Evolutionary conservation across 2,329 filamentous ascomycete species (phyloP), one percentile per base, ranked within the genome.

Genomic region (Xylariales sp.): DNA sequence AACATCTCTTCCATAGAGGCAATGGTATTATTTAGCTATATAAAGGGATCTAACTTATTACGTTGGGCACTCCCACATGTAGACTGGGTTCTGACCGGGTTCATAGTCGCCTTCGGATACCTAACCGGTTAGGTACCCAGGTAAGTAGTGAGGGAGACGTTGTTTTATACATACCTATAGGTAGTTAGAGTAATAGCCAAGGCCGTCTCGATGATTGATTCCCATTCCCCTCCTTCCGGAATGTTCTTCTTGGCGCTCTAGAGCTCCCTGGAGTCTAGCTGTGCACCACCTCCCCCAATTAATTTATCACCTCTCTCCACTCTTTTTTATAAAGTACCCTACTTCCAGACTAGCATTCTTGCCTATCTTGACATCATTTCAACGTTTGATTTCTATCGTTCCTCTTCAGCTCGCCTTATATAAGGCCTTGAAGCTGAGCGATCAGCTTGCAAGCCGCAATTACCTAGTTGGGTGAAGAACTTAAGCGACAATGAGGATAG

Each of bases 401-500:
- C 23, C 32, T n/a, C 49, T 36, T 56, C 16, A n/a, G 10, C 8
- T 32, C 45, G 12, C 32, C 46, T 41, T 54, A 32, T 54, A 32
- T 4, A n/a, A 58, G 30, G 34, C 50, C 46, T 41, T n/a, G 36
- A 49, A 36, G 54, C 39, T 18, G 16, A 54, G 23, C 18, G 12
- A 43, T 39, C 43, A 10, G 36, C 18, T 68, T 9, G 52, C 32
- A 39, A 48, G 28, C 30, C 28, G 8, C 9, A 23, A 39, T 9
- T 53, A 12, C 50, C 50, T 23, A 28, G 5, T 6, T 23, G 16
- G 48, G 30, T 45, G 7, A 48, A 32, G 10, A 45, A 28, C 30
- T 14, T 28, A 16, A 43, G 28, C 39, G 55, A 48, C 64, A 78
- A 81, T 81, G 90, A 88, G 85, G 74, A 87, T 93, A 49, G 91